These are phyloP conservation scores for Thielaviopsis ethacetica DNA, from an alignment of 2,329 filamentous ascomycete species.

Conservation along the genomic window DNA sequence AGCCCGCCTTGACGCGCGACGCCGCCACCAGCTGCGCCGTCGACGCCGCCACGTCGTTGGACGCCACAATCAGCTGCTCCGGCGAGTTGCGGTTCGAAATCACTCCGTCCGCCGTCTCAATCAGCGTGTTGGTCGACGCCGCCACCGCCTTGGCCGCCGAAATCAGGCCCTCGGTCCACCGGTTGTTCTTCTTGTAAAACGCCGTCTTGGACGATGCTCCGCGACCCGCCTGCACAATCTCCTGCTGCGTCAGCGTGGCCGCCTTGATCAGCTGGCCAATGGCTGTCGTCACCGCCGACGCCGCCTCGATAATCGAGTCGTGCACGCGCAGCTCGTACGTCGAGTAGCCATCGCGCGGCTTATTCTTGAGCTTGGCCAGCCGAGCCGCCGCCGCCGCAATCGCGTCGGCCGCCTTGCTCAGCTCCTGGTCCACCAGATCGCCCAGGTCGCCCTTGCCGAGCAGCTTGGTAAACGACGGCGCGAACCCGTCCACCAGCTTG, in stretches of 20 bases:
- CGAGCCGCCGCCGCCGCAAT: constrained; percentile 85
- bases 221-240: constrained; percentile 87
- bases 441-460: constrained; percentile 72
- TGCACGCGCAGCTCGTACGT: constrained; percentile 95
- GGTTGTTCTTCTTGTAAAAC: constrained; percentile 99
- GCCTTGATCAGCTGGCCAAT: constrained; percentile 92
- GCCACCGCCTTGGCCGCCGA: constrained; percentile 95
- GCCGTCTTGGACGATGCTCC: constrained; percentile 76
- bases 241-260: constrained; percentile 79
- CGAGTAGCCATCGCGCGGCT: constrained; percentile 87
- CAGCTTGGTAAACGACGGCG: constrained; percentile 72
- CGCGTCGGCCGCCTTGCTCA: constrained; percentile 85
- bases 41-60: constrained; percentile 89
- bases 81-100: constrained; percentile 82
- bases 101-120: constrained; percentile 94
- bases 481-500: constrained; percentile 82
- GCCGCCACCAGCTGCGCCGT: constrained; percentile 95
- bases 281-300: constrained; percentile 81
- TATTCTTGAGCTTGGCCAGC: constrained; percentile 82
- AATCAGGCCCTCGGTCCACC: constrained; percentile 96
- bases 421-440: constrained; percentile 79
- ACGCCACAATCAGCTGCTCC: constrained; percentile 94
- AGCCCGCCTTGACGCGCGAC: constrained; percentile 87
- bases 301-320: constrained; percentile 85
- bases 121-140: constrained; percentile 81